phyloP scores from a whole-genome alignment of 805 yeast species.

The Cyberlindnera lachancei region DNA sequence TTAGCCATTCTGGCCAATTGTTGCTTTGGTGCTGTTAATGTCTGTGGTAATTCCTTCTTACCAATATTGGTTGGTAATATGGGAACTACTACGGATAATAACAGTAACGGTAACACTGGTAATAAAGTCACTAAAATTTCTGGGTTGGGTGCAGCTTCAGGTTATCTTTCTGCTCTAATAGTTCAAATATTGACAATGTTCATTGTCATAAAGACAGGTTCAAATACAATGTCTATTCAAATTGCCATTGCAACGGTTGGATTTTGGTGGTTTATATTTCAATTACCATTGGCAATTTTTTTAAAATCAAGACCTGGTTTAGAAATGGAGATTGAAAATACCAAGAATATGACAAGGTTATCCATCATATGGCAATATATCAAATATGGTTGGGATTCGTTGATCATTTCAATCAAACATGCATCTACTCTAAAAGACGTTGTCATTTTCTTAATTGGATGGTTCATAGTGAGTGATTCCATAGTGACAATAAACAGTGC shows the following conservation, averaged over 20 bases:
- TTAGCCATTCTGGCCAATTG: slow-evolving; percentile 58
- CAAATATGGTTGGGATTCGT: slow-evolving; percentile 55
- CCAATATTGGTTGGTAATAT: slow-evolving; percentile 48
- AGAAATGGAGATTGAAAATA: slow-evolving; percentile 21
- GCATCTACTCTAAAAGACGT: slow-evolving; percentile 59
- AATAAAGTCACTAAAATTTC: slow-evolving; percentile 43
- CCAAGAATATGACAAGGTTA: slow-evolving; percentile 13
- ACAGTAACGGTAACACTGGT: slow-evolving; percentile 19
- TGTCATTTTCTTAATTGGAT: slow-evolving; percentile 55
- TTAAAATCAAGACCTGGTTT: slow-evolving; percentile 40
- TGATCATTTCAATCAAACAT: slow-evolving; percentile 47
- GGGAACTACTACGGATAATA: slow-evolving; percentile 19
- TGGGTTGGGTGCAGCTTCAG: slow-evolving; percentile 66
- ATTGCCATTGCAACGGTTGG: slow-evolving; percentile 60
- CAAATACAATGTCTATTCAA: slow-evolving; percentile 39
- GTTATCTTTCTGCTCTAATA: slow-evolving; percentile 60
- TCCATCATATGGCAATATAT: slow-evolving; percentile 38
- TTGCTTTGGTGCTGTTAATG: slow-evolving; percentile 71
- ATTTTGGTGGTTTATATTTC: slow-evolving; percentile 71
- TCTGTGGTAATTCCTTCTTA: slow-evolving; percentile 68
- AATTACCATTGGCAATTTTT: slow-evolving; percentile 47
- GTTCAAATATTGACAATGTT: slow-evolving; percentile 57
- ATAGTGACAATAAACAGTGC: slow-evolving; percentile 74
- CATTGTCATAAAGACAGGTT: slow-evolving; percentile 34
- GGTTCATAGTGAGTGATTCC: slow-evolving; percentile 74